A percentile compares a stretch with the other conserved stretches of the same genome.
Evolutionary conservation across 169 alveolate species (phyloP).

Genomic region (Eimeria mitis): DNA sequence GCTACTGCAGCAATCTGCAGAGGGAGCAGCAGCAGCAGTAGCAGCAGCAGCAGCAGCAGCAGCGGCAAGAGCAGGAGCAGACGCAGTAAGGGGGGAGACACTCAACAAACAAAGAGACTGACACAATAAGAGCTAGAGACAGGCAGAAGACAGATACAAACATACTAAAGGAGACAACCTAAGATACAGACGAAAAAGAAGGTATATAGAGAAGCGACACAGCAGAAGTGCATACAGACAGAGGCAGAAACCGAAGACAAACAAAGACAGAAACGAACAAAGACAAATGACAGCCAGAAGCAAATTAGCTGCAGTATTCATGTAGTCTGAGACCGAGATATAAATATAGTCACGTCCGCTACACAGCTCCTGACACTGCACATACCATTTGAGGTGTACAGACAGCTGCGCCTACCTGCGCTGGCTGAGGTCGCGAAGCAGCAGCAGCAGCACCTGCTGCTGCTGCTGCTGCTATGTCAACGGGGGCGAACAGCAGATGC

Average conservation of each 20-base stretch:
- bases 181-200: neutral
- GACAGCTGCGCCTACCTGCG: slow-evolving; percentile 37
- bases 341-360: no score
- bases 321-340: no score
- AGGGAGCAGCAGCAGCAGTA: neutral
- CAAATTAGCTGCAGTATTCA: no score
- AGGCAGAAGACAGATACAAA: no score
- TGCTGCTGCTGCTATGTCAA: neutral
- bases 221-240: neutral
- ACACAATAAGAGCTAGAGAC: neutral
- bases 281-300: no score
- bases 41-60: neutral
- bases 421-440: slow-evolving; percentile 31
- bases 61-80: no score
- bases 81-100: neutral
- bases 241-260: neutral
- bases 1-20: slow-evolving; percentile 24
- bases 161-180: neutral
- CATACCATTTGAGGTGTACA: neutral
- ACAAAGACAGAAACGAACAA: no score
- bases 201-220: neutral
- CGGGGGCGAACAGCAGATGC: neutral
- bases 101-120: neutral
- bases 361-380: no score
- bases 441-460: neutral